These are phyloP conservation scores for Gastrodia elata DNA, from an alignment of 106 monocot genomes.

Conservation along the genomic window DNA sequence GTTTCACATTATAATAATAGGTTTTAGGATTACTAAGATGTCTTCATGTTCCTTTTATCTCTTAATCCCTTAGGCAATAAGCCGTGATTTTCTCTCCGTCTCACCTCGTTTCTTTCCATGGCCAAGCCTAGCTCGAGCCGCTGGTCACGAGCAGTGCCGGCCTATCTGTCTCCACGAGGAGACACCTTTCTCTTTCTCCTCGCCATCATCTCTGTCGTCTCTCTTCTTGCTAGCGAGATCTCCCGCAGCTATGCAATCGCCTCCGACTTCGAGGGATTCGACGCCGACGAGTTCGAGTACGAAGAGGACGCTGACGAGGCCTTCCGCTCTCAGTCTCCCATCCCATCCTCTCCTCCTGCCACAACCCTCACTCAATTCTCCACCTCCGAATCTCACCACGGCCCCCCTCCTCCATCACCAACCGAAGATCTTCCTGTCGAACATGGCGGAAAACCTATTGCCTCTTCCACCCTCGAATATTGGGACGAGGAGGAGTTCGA, in stretches of 20 bases:
- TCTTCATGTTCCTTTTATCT: too few relatives aligned
- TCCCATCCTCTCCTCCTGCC: neutral
- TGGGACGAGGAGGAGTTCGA: constrained; percentile 99
- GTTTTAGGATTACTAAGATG: too few relatives aligned
- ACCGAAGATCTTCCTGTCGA: constrained; percentile 15
- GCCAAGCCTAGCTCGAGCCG: constrained; percentile 5
- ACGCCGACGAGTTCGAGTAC: constrained; percentile 15
- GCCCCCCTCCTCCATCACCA: constrained; percentile 15
- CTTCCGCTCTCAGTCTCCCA: neutral
- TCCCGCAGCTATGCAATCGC: constrained; percentile 10
- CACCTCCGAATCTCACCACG: constrained; percentile 7
- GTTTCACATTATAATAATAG: too few relatives aligned
- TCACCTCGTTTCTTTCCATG: neutral
- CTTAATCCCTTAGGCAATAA: too few relatives aligned
- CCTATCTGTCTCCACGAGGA: neutral
- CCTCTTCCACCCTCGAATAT: constrained; percentile 25
- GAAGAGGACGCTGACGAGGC: constrained; percentile 8
- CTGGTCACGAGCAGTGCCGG: neutral
- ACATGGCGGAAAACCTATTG: constrained; percentile 3
- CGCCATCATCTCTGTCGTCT: constrained; percentile 7
- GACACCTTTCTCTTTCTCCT: constrained; percentile 14
- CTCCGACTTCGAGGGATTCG: constrained; percentile 28
- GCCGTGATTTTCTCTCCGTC: neutral
- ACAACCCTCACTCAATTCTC: constrained; percentile 12
- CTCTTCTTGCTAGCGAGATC: constrained; percentile 11